Conservation (phyloP, 495 filamentous ascomycete genomes). For the Copromyces sp. region DNA sequence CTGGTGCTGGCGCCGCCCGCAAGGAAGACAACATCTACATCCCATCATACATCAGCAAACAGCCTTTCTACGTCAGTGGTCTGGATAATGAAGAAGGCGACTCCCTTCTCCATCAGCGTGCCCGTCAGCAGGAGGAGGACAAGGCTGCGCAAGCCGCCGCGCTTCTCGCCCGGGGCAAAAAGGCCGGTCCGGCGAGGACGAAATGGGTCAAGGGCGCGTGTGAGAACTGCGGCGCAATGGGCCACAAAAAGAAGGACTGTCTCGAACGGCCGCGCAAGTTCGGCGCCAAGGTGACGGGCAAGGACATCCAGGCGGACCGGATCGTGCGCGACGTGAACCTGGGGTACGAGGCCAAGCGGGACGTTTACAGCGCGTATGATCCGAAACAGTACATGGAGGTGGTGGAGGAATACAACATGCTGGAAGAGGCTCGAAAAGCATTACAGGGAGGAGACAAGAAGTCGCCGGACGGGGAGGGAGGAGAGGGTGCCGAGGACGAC, state of each 20-base stretch:
- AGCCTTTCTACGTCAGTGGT: conserved; percentile 90
- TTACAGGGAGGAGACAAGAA: not conserved
- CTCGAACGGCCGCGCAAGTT: conserved; percentile 79
- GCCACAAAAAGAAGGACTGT: conserved; percentile 91
- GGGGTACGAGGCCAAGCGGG: conserved; percentile 97
- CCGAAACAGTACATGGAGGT: conserved; percentile 74
- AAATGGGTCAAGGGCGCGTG: conserved; percentile 97
- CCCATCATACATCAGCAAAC: conserved; percentile 93
- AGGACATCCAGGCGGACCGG: conserved; percentile 89
- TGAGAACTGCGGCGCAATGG: conserved; percentile 96
- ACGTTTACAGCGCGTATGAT: conserved; percentile 96
- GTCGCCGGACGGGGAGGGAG: conserved; percentile 37
- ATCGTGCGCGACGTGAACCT: conserved; percentile 72
- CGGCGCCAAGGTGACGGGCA: conserved; percentile 87
- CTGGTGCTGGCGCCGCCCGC: conserved; percentile 41
- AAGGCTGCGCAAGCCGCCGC: conserved; percentile 72
- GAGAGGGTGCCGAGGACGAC: conserved; percentile 35
- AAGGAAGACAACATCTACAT: conserved; percentile 98
- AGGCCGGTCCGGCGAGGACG: conserved; percentile 71
- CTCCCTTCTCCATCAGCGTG: conserved; percentile 94
- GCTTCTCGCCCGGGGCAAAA: conserved; percentile 47
- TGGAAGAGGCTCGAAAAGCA: conserved; percentile 64
- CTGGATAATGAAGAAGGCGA: conserved; percentile 58
- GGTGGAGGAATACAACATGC: conserved; percentile 75
- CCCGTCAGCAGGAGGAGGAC: conserved; percentile 55